These are phyloP conservation scores for Ascobolus immersus DNA, from an alignment of 495 filamentous ascomycete genomes.

Conservation along the genomic window DNA sequence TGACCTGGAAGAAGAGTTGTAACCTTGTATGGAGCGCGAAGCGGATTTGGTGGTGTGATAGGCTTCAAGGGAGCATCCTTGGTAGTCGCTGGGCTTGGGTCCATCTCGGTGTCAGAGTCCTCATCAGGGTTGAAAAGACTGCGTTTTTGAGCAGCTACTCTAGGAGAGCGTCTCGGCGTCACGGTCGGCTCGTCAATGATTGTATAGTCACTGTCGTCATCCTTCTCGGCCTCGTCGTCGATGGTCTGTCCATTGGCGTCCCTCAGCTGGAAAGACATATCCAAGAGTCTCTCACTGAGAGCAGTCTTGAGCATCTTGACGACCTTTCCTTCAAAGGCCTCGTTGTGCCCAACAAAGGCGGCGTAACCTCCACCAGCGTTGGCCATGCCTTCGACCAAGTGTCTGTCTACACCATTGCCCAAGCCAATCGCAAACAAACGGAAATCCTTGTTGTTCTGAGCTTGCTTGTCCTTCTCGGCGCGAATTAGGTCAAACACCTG, in stretches of 20 bases:
- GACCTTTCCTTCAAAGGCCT: slow-evolving; percentile 27
- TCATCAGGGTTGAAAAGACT: slow-evolving; percentile 36
- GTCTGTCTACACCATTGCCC: slow-evolving; percentile 32
- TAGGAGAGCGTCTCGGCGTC: slow-evolving; percentile 6
- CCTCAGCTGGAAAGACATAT: slow-evolving; percentile 31
- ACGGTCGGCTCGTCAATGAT: slow-evolving; percentile 29
- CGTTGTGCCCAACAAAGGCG: slow-evolving; percentile 30
- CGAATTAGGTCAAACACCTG: slow-evolving; percentile 30
- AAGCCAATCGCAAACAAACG: slow-evolving; percentile 44
- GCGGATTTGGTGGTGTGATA: slow-evolving; percentile 25
- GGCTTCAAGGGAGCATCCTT: slow-evolving; percentile 21
- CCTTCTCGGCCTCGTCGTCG: neutral
- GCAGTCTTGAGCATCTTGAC: slow-evolving; percentile 48
- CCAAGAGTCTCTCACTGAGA: slow-evolving; percentile 32
- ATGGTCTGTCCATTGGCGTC: slow-evolving; percentile 4
- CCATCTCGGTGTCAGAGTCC: slow-evolving; percentile 10
- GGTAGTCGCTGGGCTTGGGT: slow-evolving; percentile 19
- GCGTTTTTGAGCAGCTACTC: slow-evolving; percentile 12
- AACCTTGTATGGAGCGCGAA: slow-evolving; percentile 37
- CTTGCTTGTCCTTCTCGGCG: slow-evolving; percentile 18
- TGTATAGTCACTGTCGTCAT: slow-evolving; percentile 28
- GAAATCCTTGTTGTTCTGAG: slow-evolving; percentile 22
- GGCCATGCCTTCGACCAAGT: slow-evolving; percentile 41
- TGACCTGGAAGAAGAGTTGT: slow-evolving; percentile 39
- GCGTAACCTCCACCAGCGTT: slow-evolving; percentile 40